Conservation (phyloP, 176 grass and related monocot species). For the Oryza brachyantha region DNA sequence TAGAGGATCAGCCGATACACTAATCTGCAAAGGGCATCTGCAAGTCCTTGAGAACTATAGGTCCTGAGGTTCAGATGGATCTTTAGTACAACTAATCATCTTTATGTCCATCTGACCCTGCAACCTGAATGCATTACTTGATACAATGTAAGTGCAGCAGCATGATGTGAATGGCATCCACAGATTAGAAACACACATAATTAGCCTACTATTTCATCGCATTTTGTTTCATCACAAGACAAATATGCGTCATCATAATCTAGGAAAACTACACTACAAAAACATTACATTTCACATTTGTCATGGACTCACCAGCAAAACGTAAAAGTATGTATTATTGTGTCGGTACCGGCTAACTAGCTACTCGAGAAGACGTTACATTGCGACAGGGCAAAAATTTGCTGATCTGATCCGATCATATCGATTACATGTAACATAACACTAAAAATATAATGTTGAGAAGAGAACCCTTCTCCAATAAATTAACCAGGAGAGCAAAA, state of each 20-base stretch:
- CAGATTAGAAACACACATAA: neutral
- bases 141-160: neutral
- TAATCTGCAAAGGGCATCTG: neutral
- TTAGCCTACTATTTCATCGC: neutral
- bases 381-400: constrained; percentile 38
- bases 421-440: constrained; percentile 29
- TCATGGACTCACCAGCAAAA: constrained; percentile 32
- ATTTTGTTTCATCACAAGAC: neutral
- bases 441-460: constrained; percentile 33
- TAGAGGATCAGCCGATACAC: neutral
- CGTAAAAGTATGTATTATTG: constrained; percentile 37
- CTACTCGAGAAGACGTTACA: constrained; percentile 21
- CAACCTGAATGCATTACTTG: neutral
- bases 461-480: constrained; percentile 46
- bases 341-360: constrained; percentile 18
- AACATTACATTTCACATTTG: constrained; percentile 34
- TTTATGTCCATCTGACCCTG: neutral
- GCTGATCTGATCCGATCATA: constrained; percentile 20
- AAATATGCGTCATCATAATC: neutral
- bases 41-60: neutral
- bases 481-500: constrained; percentile 29
- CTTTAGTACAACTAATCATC: neutral
- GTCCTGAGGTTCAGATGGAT: neutral
- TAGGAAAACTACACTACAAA: constrained; percentile 18
- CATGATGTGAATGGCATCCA: neutral